Base-by-base conservation (phyloP, 768 basidiomycete species). In the Tulasnella sp. region DNA sequence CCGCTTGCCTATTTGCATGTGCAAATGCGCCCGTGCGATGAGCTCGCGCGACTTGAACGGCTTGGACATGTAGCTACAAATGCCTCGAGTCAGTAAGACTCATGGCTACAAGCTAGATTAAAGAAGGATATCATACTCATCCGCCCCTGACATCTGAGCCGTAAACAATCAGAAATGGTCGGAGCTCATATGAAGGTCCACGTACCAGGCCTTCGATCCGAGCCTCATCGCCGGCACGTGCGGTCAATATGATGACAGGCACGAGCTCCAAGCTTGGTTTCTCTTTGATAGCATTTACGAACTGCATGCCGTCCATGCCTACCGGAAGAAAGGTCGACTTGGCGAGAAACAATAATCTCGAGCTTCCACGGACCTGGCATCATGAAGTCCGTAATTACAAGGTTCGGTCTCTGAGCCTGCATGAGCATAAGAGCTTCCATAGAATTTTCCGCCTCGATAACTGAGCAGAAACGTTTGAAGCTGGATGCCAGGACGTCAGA, bases 41-140 rank as follows among this genome's bases (percentile, higher is more conserved):
- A 75, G 63, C 58, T 74, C 73, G 49, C 68, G 67, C 1, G 70
- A 65, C 42, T 67, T 69, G 67, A 74, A 75, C 1, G 74, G 74
- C 62, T 75, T 75, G n/a, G n/a, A 61, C 10, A 75, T 62, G 55
- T 70, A n/a, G n/a, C n/a, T n/a, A n/a, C n/a, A n/a, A n/a, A n/a
- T n/a, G n/a, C n/a, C n/a, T n/a, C n/a, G n/a, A n/a, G n/a, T n/a
- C n/a, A n/a, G n/a, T n/a, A n/a, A n/a, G n/a, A n/a, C n/a, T n/a
- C n/a, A n/a, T n/a, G n/a, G n/a, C n/a, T n/a, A n/a, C n/a, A n/a
- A n/a, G n/a, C n/a, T n/a, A n/a, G n/a, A n/a, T n/a, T n/a, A n/a
- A n/a, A n/a, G n/a, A n/a, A n/a, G n/a, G n/a, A n/a, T n/a, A n/a
- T n/a, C n/a, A 53, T 49, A 69, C 68, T 66, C 73, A 52, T 74